Percentiles rank a stretch among this genome's conserved stretches.
These are phyloP conservation scores for Talaromyces sp. DNA, from an alignment of 2,329 filamentous ascomycete genomes.

Conservation along the genomic window DNA sequence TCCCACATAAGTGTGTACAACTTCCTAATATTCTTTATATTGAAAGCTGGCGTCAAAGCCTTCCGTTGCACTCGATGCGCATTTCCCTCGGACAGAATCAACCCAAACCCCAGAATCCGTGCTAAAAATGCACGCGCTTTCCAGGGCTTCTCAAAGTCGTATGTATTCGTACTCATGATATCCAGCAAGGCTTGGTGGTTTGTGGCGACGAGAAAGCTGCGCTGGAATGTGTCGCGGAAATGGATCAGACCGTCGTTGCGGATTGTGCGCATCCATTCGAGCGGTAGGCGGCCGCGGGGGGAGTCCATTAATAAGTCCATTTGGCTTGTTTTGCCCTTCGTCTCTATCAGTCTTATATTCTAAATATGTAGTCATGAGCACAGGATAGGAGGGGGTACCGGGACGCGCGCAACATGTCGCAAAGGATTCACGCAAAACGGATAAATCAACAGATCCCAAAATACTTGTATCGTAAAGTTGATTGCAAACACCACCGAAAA, in stretches of 20 bases:
- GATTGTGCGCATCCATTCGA: slow-evolving; percentile 51
- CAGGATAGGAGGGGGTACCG: slow-evolving; percentile 30
- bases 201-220: slow-evolving; percentile 30
- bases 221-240: slow-evolving; percentile 49
- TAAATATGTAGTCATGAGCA: no score
- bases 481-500: slow-evolving; percentile 23
- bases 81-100: slow-evolving; percentile 51
- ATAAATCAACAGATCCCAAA: slow-evolving; percentile 48
- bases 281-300: slow-evolving; percentile 30
- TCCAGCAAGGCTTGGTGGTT: slow-evolving; percentile 47
- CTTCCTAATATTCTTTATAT: slow-evolving; percentile 36
- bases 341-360: neutral
- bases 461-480: slow-evolving; percentile 25
- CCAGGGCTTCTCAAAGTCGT: slow-evolving; percentile 54
- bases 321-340: slow-evolving; percentile 29
- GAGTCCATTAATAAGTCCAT: slow-evolving; percentile 32
- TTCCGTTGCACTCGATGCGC: slow-evolving; percentile 49
- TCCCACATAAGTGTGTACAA: slow-evolving; percentile 39
- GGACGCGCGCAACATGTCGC: slow-evolving; percentile 48
- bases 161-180: slow-evolving; percentile 51
- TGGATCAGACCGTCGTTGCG: slow-evolving; percentile 56
- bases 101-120: slow-evolving; percentile 50
- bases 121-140: slow-evolving; percentile 45
- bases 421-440: slow-evolving; percentile 51
- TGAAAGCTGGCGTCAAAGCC: slow-evolving; percentile 37